phyloP scores from a whole-genome alignment of 176 grass and related monocot species.

The Carex kokanica region DNA sequence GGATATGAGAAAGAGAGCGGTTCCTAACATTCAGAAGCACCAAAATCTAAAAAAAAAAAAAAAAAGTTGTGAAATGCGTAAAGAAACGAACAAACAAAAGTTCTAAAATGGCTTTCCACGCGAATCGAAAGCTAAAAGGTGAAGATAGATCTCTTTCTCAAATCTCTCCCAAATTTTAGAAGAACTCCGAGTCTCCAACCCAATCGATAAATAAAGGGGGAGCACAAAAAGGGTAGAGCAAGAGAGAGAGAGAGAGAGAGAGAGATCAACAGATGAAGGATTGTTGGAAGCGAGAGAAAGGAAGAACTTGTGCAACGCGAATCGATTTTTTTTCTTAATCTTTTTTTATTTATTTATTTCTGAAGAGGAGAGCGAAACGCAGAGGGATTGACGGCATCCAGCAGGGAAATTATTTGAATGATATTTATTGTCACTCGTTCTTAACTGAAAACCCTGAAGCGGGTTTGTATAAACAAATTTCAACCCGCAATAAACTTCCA shows the following conservation, averaged over 20 bases:
- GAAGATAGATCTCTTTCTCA: background rate
- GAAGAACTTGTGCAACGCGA: background rate
- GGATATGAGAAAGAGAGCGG: constrained; percentile 13
- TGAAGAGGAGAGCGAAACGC: background rate
- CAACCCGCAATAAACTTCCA: background rate
- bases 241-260: background rate
- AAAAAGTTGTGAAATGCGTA: background rate
- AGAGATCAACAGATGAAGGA: background rate
- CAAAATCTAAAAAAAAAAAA: background rate
- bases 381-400: constrained; percentile 15
- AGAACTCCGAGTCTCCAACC: background rate
- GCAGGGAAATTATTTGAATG: background rate
- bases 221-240: too few relatives aligned
- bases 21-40: background rate
- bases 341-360: background rate
- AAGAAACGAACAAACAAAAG: background rate
- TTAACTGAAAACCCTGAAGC: background rate
- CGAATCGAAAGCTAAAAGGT: background rate
- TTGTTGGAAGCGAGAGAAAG: background rate
- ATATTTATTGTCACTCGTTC: background rate
- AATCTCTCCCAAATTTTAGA: background rate
- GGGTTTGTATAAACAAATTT: background rate
- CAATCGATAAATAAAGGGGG: too few relatives aligned
- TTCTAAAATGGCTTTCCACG: background rate
- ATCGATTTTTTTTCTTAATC: background rate